Evolutionary conservation across 164 flowering plant species (phyloP).

Genomic region (Piper betle): DNA sequence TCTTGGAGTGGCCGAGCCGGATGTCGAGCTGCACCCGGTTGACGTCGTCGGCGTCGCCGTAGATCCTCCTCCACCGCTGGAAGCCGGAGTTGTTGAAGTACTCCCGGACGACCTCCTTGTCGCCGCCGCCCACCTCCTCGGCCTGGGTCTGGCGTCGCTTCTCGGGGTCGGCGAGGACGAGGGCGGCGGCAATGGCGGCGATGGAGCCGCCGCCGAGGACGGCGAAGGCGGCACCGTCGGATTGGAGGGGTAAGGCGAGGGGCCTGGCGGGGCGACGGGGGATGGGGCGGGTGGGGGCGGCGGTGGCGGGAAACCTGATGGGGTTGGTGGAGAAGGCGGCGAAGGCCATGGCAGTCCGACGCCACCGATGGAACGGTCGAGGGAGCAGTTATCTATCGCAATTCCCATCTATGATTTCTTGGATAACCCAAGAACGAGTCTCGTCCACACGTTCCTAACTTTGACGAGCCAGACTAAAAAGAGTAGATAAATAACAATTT

Average conservation of each 20-base stretch:
- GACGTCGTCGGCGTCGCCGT: constrained; percentile 92
- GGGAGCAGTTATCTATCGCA: neutral
- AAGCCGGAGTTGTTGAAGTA: constrained; percentile 87
- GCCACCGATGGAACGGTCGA: neutral
- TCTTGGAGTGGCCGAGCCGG: constrained; percentile 77
- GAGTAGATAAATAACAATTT: too few relatives aligned
- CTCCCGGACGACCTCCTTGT: constrained; percentile 88
- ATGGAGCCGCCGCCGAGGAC: constrained; percentile 67
- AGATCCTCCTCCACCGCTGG: constrained; percentile 89
- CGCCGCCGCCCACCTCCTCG: constrained; percentile 92
- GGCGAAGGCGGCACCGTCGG: constrained; percentile 52
- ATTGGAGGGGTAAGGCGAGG: constrained; percentile 30
- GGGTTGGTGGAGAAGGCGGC: constrained; percentile 1
- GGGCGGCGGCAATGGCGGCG: constrained; percentile 66
- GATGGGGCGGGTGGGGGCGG: neutral
- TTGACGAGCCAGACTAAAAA: too few relatives aligned
- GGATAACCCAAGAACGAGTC: too few relatives aligned
- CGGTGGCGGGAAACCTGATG: neutral
- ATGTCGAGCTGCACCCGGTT: constrained; percentile 83
- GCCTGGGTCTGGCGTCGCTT: constrained; percentile 75
- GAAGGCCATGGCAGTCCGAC: constrained; percentile 5
- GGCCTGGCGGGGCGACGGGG: constrained; percentile 6
- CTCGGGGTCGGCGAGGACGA: constrained; percentile 82
- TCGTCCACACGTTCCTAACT: too few relatives aligned
- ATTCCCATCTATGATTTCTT: too few relatives aligned